Percentiles rank a stretch among this genome's conserved stretches.
phyloP scores from a whole-genome alignment of 768 basidiomycete species.

The Trichaptum fuscoviolaceum region DNA sequence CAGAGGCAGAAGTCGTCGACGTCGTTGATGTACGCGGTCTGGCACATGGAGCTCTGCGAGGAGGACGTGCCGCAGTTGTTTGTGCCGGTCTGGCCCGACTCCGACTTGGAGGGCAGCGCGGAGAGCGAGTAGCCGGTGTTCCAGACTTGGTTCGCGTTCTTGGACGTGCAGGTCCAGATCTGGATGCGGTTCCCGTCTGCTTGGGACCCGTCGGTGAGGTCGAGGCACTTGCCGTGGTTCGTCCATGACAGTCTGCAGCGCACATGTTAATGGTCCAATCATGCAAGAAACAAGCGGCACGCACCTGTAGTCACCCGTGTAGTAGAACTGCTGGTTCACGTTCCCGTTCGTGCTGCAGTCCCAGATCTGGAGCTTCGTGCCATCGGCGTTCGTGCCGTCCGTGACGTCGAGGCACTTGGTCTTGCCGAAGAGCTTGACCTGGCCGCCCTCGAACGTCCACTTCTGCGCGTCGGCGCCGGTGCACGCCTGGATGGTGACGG shows the following conservation, averaged over 20 bases:
- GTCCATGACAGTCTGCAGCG: slow-evolving; percentile 40
- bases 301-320: slow-evolving; percentile 24
- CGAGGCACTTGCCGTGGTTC: slow-evolving; percentile 44
- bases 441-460: slow-evolving; percentile 42
- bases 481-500: slow-evolving; percentile 43
- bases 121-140: slow-evolving; percentile 41
- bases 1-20: slow-evolving; percentile 25
- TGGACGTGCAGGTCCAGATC: slow-evolving; percentile 38
- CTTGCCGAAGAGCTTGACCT: slow-evolving; percentile 35
- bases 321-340: slow-evolving; percentile 42
- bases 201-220: slow-evolving; percentile 37
- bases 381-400: slow-evolving; percentile 35
- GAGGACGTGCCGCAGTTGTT: slow-evolving; percentile 33
- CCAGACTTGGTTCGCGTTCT: slow-evolving; percentile 49
- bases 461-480: slow-evolving; percentile 39
- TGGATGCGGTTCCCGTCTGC: slow-evolving; percentile 43
- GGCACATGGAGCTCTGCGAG: slow-evolving; percentile 29
- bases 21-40: slow-evolving; percentile 20
- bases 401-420: slow-evolving; percentile 48
- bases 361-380: slow-evolving; percentile 48
- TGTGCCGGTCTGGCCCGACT: slow-evolving; percentile 31
- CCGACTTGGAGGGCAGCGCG: slow-evolving; percentile 26
- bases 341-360: slow-evolving; percentile 34
- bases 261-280: slow-evolving; percentile 7
- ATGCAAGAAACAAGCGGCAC: too few relatives aligned